Base-by-base conservation (phyloP, 768 basidiomycete genomes). In the Boletales sp. region DNA sequence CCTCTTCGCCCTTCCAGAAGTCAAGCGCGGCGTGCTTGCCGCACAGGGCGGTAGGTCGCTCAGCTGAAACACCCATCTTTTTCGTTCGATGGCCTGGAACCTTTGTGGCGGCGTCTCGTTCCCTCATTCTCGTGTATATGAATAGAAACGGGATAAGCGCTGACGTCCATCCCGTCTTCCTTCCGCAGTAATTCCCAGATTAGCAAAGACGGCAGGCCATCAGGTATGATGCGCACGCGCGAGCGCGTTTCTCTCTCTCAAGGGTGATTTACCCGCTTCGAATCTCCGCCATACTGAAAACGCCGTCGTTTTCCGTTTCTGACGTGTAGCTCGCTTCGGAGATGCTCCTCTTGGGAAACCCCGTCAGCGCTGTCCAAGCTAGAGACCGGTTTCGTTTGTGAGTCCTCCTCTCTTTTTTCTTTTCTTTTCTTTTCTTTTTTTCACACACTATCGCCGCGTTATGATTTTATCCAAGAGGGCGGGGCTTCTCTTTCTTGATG, bases 1-100 rank as follows among this genome's bases (percentile, higher is more conserved):
- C 3, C 79, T 75, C 48, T 88, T 92, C 53, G 86, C 80, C 5
- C 72, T 90, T 21, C 86, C 87, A 0, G 89, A 91, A 57, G 89
- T 89, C 5, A 86, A 82, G 64, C 76, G 86, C 27, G 90, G 90
- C 0, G 88, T 90, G 8, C 60, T 87, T 29, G 87, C 86, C 12
- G 69, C 77, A 12, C 82, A 84, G 59, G 89, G 89, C 60, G 87
- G 86, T 83, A 52, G 46, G 76, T 70, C 2, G 21, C 21, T 21
- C 21, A 2, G 21, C 4, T 21, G 21, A 21, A 21, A 21, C 21
- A 21, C 37, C 32, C 2, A 34, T 13, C n/a, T 18, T 34, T 46
- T 18, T 3, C 24, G 3, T 27, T 30, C n/a, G n/a, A n/a, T n/a
- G n/a, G 21, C 21, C 21, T 21, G 21, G 21, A 21, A 21, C 21